phyloP scores from a whole-genome alignment of 1,284 basidiomycete genomes.

The Phlebopus sp. region DNA sequence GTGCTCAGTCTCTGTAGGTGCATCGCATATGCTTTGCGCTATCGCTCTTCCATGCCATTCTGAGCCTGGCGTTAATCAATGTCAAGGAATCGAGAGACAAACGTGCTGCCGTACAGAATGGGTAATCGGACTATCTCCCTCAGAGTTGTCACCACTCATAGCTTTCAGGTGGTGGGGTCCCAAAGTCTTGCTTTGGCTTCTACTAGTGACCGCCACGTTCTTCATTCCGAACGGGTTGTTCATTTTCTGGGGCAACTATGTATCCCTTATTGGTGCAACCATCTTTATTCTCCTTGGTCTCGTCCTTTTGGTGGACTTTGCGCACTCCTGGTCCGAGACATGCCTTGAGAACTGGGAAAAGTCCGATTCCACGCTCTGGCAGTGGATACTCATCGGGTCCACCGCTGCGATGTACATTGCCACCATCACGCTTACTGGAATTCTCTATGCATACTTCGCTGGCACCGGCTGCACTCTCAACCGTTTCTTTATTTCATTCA shows the following conservation, averaged over 20 bases:
- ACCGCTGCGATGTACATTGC: slow-evolving; percentile 86
- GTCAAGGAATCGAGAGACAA: slow-evolving; percentile 89
- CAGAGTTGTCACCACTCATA: slow-evolving; percentile 3
- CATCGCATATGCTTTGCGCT: slow-evolving; percentile 97
- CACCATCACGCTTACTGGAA: slow-evolving; percentile 79
- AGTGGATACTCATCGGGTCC: slow-evolving; percentile 94
- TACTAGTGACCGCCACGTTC: slow-evolving; percentile 80
- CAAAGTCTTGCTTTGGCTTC: slow-evolving; percentile 85
- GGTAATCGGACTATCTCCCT: slow-evolving; percentile 48
- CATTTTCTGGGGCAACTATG: slow-evolving; percentile 95
- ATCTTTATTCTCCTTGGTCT: slow-evolving; percentile 96
- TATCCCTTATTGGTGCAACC: slow-evolving; percentile 87
- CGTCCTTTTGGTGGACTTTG: slow-evolving; percentile 97
- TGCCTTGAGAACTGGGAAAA: slow-evolving; percentile 96
- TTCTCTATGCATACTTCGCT: slow-evolving; percentile 93
- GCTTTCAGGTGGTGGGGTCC: slow-evolving; percentile 92
- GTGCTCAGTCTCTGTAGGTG: slow-evolving; percentile 49
- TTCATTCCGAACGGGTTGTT: slow-evolving; percentile 94
- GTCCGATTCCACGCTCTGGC: slow-evolving; percentile 88
- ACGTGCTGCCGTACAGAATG: slow-evolving; percentile 94
- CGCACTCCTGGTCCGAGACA: slow-evolving; percentile 97
- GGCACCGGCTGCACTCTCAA: slow-evolving; percentile 86
- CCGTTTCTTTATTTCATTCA: slow-evolving; percentile 94
- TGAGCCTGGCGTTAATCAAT: slow-evolving; percentile 79
- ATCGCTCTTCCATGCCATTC: slow-evolving; percentile 83